Evolutionary conservation across 257 asterid genomes (phyloP).

Genomic region (Solanum tarapatanum): DNA sequence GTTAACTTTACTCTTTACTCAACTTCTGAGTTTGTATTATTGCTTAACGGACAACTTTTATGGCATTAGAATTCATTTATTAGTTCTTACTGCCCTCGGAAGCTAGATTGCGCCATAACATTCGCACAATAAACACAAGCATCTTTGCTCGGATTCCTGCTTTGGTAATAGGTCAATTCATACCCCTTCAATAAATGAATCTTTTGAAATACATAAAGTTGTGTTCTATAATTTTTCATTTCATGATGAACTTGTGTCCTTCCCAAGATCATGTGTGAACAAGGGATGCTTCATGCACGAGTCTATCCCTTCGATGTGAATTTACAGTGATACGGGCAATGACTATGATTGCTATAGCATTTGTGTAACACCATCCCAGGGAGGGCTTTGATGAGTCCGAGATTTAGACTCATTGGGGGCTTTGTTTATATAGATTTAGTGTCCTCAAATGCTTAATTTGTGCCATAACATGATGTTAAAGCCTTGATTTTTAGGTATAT

Average conservation of each 20-base stretch:
- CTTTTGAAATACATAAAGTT: background rate
- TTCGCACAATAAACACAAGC: constrained; percentile 56
- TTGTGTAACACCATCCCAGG: background rate
- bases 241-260: background rate
- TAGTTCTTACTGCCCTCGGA: constrained; percentile 86
- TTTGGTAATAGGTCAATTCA: constrained; percentile 75
- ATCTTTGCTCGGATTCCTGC: constrained; percentile 79
- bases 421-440: too few relatives aligned
- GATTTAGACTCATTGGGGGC: too few relatives aligned
- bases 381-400: background rate
- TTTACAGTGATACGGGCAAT: background rate
- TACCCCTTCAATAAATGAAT: background rate
- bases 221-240: background rate
- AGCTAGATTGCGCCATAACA: constrained; percentile 68
- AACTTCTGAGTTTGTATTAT: too few relatives aligned
- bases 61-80: background rate
- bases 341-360: background rate
- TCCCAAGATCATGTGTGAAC: background rate
- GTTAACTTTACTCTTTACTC: too few relatives aligned
- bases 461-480: too few relatives aligned
- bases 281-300: background rate
- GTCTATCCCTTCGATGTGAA: background rate
- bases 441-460: too few relatives aligned
- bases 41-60: too few relatives aligned
- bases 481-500: too few relatives aligned